Evolutionary conservation across 2,329 filamentous ascomycete genomes (phyloP).

Genomic region (Thielaviopsis euricoi): DNA sequence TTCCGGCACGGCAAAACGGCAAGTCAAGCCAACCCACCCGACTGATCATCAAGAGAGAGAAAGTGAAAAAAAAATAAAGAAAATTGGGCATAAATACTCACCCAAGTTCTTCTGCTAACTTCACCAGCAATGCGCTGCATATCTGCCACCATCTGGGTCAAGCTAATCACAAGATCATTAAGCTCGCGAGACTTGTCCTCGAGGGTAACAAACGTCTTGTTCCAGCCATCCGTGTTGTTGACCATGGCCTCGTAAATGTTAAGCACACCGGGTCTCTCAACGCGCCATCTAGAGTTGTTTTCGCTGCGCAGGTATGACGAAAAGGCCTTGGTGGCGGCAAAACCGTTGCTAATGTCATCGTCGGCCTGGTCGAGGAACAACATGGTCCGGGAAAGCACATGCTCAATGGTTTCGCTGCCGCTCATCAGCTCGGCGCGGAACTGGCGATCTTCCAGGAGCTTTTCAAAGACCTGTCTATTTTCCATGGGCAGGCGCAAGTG

Average conservation of each 20-base stretch:
- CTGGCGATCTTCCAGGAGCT: slow-evolving; percentile 67
- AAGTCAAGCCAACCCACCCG: too few relatives aligned
- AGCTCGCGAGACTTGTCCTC: slow-evolving; percentile 56
- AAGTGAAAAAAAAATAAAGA: too few relatives aligned
- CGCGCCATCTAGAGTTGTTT: slow-evolving; percentile 40
- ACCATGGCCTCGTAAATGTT: slow-evolving; percentile 82
- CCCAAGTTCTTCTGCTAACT: slow-evolving; percentile 62
- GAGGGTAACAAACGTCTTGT: slow-evolving; percentile 60
- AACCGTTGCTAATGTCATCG: slow-evolving; percentile 62
- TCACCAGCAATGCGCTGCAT: slow-evolving; percentile 75
- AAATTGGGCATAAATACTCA: slow-evolving; percentile 25
- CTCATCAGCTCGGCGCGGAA: slow-evolving; percentile 72
- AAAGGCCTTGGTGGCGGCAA: slow-evolving; percentile 61
- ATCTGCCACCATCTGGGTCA: slow-evolving; percentile 64
- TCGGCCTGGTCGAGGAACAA: slow-evolving; percentile 59
- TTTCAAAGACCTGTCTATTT: slow-evolving; percentile 68
- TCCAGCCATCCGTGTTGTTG: slow-evolving; percentile 84
- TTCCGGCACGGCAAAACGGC: too few relatives aligned
- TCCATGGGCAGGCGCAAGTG: slow-evolving; percentile 70
- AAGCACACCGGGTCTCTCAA: slow-evolving; percentile 43
- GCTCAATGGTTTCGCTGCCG: slow-evolving; percentile 82
- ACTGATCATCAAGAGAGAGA: too few relatives aligned
- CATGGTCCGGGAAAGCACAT: slow-evolving; percentile 68
- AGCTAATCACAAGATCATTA: slow-evolving; percentile 32
- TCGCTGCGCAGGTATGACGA: slow-evolving; percentile 57